Conservation (phyloP, 371 early-diverging fungal genomes). For the Nematocida minor region DNA sequence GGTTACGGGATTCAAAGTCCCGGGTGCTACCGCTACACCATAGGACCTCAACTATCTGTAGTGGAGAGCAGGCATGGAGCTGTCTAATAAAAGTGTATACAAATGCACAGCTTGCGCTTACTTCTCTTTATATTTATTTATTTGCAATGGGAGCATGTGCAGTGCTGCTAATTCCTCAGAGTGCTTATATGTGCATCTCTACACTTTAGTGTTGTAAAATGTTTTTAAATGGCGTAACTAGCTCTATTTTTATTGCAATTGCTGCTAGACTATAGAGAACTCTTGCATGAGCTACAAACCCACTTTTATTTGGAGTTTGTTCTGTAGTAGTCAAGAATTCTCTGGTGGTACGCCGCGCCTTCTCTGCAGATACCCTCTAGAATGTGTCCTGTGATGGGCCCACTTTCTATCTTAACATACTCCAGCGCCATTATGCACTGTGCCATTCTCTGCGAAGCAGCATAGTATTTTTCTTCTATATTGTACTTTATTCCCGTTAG, state of each 20-base stretch:
- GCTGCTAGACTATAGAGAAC: too few relatives aligned
- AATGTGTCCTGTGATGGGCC: neutral
- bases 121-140: too few relatives aligned
- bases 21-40: slow-evolving; percentile 58
- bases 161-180: too few relatives aligned
- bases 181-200: too few relatives aligned
- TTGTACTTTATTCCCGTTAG: neutral
- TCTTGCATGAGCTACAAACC: too few relatives aligned
- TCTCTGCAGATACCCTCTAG: neutral
- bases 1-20: slow-evolving; percentile 59
- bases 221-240: too few relatives aligned
- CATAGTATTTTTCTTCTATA: neutral
- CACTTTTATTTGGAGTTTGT: too few relatives aligned
- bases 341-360: slow-evolving; percentile 9
- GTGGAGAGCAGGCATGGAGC: neutral
- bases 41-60: slow-evolving; percentile 27
- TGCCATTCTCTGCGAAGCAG: slow-evolving; percentile 2
- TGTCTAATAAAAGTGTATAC: too few relatives aligned
- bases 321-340: neutral
- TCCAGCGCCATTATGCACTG: slow-evolving; percentile 17
- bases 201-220: too few relatives aligned
- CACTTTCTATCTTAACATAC: neutral
- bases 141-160: too few relatives aligned
- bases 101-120: neutral
- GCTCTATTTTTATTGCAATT: too few relatives aligned